Base-by-base conservation (phyloP, 192 early-diverging fungal species). In the Rhizophagus sp. region DNA sequence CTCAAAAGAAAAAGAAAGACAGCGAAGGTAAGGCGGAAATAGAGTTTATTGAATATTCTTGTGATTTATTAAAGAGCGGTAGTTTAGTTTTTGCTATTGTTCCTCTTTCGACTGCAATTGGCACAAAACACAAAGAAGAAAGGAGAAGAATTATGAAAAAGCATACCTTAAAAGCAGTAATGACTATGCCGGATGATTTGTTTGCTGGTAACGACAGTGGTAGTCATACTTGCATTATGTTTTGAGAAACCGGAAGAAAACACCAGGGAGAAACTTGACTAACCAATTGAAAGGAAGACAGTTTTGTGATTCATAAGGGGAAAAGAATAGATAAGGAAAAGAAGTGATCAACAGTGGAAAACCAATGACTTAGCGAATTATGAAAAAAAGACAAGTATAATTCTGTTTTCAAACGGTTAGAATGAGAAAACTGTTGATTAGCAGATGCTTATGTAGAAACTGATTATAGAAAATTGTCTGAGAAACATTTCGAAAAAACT, bases 401-500 rank as follows among this genome's bases (percentile, higher is more conserved):
- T 39, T 39, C 36, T 3, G 36, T 39, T 39, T 39, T 39, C 5
- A 39, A 39, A 39, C 36, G 5, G 2, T 39, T 39, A 39, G 36
- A 5, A 3, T 5, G 5, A 39, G 36, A 39, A 39, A 5, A 39
- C 1, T 64, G 63, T 64, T 64, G 63, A 64, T 30, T 64, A 27
- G 63, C 63, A 1, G 63, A 64, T 64, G 63, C 63, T 64, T 64
- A 64, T 64, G 63, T 64, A 64, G 22, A 64, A 64, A 64, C 63
- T 64, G 22, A 64, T n/a, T 64, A 64, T 22, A 24, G 1, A 0
- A 5, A 15, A 1, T 64, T 64, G 9, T 24, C 63, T 5, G 63
- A 64, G n/a, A n/a, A 64, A 64, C 22, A 64, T 64, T 64, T 64
- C n/a, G 63, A 64, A 64, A 64, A 64, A 64, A 64, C 63, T 64